phyloP scores from a whole-genome alignment of 2,329 filamentous ascomycete species.

The Boeremia lycopersici region DNA sequence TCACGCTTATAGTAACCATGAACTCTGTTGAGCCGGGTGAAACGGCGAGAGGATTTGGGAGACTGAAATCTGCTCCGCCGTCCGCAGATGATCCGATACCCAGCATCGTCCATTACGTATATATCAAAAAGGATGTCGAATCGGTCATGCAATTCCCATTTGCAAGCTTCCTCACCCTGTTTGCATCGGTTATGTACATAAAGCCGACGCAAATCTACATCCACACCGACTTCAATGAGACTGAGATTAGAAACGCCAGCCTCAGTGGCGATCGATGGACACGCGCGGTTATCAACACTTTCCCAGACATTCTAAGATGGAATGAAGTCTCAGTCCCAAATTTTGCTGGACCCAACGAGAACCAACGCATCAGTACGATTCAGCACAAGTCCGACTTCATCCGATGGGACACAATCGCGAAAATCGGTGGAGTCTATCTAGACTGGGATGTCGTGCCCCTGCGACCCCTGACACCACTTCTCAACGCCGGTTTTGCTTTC shows the following conservation, averaged over 20 bases:
- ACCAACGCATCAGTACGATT: conserved; percentile 16
- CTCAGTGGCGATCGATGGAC: conserved; percentile 19
- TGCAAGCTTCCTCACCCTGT: conserved; percentile 21
- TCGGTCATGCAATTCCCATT: conserved; percentile 19
- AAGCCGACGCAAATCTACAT: conserved; percentile 26
- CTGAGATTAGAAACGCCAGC: conserved; percentile 18
- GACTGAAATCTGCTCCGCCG: not conserved
- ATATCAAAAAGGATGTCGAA: conserved; percentile 21
- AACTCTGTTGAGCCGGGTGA: not conserved
- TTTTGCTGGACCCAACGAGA: conserved; percentile 16
- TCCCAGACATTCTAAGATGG: conserved; percentile 19
- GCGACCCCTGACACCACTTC: conserved; percentile 15
- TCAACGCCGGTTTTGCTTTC: conserved; percentile 20
- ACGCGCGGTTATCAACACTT: conserved; percentile 23
- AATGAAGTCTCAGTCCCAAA: conserved; percentile 16
- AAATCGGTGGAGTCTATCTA: conserved; percentile 25
- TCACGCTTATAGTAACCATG: conserved; percentile 3
- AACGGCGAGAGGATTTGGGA: not conserved
- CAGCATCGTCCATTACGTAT: conserved; percentile 27
- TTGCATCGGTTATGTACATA: conserved; percentile 22
- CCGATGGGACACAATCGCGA: conserved; percentile 22
- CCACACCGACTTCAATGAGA: conserved; percentile 29
- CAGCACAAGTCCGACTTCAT: conserved; percentile 32
- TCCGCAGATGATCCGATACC: conserved; percentile 18
- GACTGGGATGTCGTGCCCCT: conserved; percentile 28